Evolutionary conservation across 2,329 filamentous ascomycete genomes (phyloP).

Genomic region (Penicillium expansum): DNA sequence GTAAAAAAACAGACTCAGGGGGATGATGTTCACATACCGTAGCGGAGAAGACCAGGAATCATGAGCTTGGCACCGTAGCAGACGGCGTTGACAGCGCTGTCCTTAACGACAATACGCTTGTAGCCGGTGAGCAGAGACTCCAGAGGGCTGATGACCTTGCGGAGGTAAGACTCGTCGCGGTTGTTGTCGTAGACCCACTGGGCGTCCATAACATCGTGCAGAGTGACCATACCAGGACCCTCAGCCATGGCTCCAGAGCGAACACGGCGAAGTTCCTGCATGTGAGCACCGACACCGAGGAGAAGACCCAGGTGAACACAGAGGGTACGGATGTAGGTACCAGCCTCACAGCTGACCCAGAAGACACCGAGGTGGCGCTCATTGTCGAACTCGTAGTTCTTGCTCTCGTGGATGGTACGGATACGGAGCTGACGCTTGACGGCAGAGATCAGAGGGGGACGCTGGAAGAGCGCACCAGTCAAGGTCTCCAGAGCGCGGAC

Average conservation of each 20-base stretch:
- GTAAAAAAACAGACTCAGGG: not conserved
- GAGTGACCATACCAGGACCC: conserved; percentile 80
- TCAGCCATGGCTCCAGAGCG: conserved; percentile 94
- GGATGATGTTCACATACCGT: conserved; percentile 57
- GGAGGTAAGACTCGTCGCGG: conserved; percentile 87
- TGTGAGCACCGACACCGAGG: conserved; percentile 85
- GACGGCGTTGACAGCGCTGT: conserved; percentile 91
- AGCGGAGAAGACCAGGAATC: conserved; percentile 92
- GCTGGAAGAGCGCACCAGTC: conserved; percentile 94
- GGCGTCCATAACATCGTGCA: conserved; percentile 93
- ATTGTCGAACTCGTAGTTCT: conserved; percentile 96
- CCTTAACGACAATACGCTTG: conserved; percentile 97
- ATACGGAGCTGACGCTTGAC: conserved; percentile 99
- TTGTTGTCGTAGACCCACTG: conserved; percentile 97
- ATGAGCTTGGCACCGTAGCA: conserved; percentile 99
- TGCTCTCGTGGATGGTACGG: conserved; percentile 95
- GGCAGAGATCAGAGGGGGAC: conserved; percentile 93
- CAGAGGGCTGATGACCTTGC: conserved; percentile 85
- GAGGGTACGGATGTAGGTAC: conserved; percentile 97
- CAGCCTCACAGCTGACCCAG: conserved; percentile 98
- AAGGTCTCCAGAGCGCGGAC: conserved; percentile 91
- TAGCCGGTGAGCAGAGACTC: conserved; percentile 90
- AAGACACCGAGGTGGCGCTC: conserved; percentile 96
- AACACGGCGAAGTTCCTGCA: conserved; percentile 96
- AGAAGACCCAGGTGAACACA: conserved; percentile 86